phyloP scores from a whole-genome alignment of 768 basidiomycete species.

The Hemileccinum impolitum region DNA sequence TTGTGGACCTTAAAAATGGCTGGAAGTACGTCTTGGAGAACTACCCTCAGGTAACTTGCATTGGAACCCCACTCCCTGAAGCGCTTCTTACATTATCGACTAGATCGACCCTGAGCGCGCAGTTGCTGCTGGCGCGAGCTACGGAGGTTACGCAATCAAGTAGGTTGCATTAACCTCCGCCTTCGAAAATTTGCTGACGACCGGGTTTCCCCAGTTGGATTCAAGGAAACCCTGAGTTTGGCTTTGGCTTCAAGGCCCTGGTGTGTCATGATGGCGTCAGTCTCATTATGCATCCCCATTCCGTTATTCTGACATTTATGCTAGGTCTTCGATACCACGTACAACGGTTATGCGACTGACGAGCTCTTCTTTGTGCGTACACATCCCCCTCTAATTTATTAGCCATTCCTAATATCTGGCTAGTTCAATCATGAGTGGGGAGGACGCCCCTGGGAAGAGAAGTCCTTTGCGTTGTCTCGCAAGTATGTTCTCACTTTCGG shows the following conservation, averaged over 20 bases:
- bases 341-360: conserved; percentile 87
- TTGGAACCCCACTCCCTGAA: neutral
- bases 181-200: conserved; percentile 1
- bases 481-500: conserved; percentile 40
- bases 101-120: conserved; percentile 69
- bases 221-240: conserved; percentile 87
- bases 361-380: conserved; percentile 82
- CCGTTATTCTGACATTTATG: neutral
- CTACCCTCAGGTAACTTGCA: conserved; percentile 59
- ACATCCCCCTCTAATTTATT: neutral
- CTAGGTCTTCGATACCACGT: conserved; percentile 71
- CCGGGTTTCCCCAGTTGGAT: conserved; percentile 66
- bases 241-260: conserved; percentile 87
- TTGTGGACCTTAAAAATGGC: conserved; percentile 70
- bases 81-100: neutral
- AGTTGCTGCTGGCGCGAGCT: conserved; percentile 78
- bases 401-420: neutral
- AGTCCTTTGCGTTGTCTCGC: conserved; percentile 49
- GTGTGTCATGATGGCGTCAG: conserved; percentile 88
- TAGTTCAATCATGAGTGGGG: conserved; percentile 89
- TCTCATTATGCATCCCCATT: conserved; percentile 12
- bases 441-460: conserved; percentile 72
- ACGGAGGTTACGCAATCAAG: conserved; percentile 91
- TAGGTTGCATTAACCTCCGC: conserved; percentile 30
- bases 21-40: conserved; percentile 66